Conservation (phyloP, 164 flowering plant genomes). For the Buxus sempervirens region DNA sequence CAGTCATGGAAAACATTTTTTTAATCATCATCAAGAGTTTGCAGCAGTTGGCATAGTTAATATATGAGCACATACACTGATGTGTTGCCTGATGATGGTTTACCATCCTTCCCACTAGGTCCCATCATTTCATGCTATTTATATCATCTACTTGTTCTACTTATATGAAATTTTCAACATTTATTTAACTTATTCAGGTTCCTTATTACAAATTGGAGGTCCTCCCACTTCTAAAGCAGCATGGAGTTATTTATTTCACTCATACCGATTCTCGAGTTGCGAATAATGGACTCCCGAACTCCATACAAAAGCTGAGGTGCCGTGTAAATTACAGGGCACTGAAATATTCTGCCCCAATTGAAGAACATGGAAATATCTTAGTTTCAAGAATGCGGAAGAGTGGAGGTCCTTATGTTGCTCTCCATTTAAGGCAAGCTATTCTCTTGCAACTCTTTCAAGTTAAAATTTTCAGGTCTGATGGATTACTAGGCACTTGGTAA, state of each 20-base stretch:
- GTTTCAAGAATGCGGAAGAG: conserved; percentile 69
- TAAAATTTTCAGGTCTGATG: background rate
- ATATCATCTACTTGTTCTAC: background rate
- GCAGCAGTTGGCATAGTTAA: background rate
- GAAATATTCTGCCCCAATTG: conserved; percentile 79
- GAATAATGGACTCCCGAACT: conserved; percentile 70
- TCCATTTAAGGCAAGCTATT: conserved; percentile 75
- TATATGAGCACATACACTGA: background rate
- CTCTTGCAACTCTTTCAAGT: background rate
- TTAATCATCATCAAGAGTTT: background rate
- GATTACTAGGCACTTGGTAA: background rate
- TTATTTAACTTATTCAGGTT: conserved; percentile 42
- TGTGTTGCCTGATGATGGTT: no score
- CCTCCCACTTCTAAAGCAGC: conserved; percentile 82
- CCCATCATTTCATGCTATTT: background rate
- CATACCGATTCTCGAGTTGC: conserved; percentile 96
- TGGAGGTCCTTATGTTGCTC: conserved; percentile 80
- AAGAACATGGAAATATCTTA: conserved; percentile 75
- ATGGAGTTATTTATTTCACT: conserved; percentile 87
- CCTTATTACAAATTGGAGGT: conserved; percentile 77
- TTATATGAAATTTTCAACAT: background rate
- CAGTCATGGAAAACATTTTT: background rate
- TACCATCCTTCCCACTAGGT: no score
- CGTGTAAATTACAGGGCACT: conserved; percentile 85
- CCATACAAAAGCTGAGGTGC: conserved; percentile 90